Evolutionary conservation across 805 yeast species (phyloP).

Genomic region (Cyberlindnera subsufficiens): DNA sequence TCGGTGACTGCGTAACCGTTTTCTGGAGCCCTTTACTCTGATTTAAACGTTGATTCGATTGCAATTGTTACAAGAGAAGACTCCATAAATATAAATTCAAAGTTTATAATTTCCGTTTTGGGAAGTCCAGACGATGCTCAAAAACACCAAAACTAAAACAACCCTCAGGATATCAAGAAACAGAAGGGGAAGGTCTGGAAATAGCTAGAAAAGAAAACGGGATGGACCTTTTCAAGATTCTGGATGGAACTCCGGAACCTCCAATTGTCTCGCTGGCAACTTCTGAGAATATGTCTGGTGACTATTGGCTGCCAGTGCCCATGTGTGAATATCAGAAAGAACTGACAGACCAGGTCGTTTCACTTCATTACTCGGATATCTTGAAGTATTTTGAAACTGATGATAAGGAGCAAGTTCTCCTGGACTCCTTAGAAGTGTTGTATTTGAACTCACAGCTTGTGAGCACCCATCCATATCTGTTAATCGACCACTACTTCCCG

Average conservation of each 20-base stretch:
- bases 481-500: constrained; percentile 84
- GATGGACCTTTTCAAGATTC: constrained; percentile 67
- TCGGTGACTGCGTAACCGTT: too few relatives aligned
- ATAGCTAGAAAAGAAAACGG: neutral
- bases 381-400: constrained; percentile 71
- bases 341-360: constrained; percentile 84
- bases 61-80: too few relatives aligned
- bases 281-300: constrained; percentile 36
- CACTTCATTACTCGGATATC: constrained; percentile 87
- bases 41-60: too few relatives aligned
- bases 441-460: constrained; percentile 72
- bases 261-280: constrained; percentile 44
- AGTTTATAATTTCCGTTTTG: too few relatives aligned
- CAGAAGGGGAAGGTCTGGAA: neutral
- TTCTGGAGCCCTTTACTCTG: too few relatives aligned
- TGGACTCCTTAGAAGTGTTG: constrained; percentile 73
- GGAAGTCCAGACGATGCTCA: neutral
- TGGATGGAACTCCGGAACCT: constrained; percentile 84
- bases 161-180: neutral
- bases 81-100: too few relatives aligned
- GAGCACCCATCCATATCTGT: constrained; percentile 81
- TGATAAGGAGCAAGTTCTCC: constrained; percentile 47
- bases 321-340: constrained; percentile 84
- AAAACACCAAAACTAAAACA: neutral
- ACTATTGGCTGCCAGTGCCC: constrained; percentile 75